These are phyloP conservation scores for Zygoascus sp. DNA, from an alignment of 1,139 yeast species.

Conservation along the genomic window DNA sequence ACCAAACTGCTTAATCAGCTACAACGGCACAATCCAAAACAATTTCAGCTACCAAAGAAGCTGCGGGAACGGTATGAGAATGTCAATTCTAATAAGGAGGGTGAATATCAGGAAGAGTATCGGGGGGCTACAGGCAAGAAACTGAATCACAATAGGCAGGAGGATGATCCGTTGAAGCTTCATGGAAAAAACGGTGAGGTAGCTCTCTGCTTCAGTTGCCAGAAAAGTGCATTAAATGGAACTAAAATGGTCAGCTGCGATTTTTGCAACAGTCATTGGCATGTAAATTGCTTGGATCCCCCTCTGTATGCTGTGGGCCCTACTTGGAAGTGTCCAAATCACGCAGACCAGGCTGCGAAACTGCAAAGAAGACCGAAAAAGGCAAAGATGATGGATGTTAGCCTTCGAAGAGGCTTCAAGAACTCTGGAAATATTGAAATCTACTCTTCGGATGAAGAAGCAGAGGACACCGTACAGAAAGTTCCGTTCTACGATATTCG, in stretches of 20 bases:
- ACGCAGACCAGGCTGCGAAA: constrained; percentile 53
- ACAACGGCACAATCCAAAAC: constrained; percentile 62
- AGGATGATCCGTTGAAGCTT: constrained; percentile 59
- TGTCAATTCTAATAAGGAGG: constrained; percentile 61
- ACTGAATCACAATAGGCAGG: constrained; percentile 32
- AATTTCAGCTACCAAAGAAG: constrained; percentile 63
- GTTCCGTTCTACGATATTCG: constrained; percentile 45
- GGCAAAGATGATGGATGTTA: constrained; percentile 51
- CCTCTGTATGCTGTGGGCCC: constrained; percentile 79
- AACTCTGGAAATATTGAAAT: constrained; percentile 68
- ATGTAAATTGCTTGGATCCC: constrained; percentile 77
- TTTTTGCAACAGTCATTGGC: constrained; percentile 86
- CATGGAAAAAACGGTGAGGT: constrained; percentile 64
- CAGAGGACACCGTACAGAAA: constrained; percentile 31
- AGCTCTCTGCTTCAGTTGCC: constrained; percentile 71
- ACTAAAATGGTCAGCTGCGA: constrained; percentile 70
- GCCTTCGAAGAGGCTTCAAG: constrained; percentile 55
- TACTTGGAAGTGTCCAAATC: constrained; percentile 95
- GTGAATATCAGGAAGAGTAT: constrained; percentile 63
- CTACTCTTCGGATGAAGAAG: constrained; percentile 37
- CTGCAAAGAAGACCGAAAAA: constrained; percentile 49
- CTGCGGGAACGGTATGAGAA: constrained; percentile 72
- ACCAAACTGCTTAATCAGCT: constrained; percentile 58
- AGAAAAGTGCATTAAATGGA: constrained; percentile 56
- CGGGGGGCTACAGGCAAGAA: constrained; percentile 33